A percentile compares a stretch with the other conserved stretches of the same genome.
Evolutionary conservation across 805 yeast species (phyloP).

Genomic region (Candida adriatica): DNA sequence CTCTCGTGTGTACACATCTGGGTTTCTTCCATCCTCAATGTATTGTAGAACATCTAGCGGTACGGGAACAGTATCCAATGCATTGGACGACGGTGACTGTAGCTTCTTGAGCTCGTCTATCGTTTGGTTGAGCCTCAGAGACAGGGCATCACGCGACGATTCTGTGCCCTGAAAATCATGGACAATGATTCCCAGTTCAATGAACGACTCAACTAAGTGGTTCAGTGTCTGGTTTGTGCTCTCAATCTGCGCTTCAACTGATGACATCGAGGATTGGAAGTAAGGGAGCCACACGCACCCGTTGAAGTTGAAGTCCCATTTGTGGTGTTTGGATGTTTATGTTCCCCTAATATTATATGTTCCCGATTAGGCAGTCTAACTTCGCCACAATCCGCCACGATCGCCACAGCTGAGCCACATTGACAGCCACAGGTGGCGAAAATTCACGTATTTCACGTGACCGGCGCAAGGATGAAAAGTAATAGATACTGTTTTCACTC

Average conservation of each 20-base stretch:
- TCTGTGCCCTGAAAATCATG: slow-evolving; percentile 91
- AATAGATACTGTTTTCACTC: no score
- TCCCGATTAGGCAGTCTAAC: no score
- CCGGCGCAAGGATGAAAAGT: no score
- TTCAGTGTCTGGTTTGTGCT: slow-evolving; percentile 31
- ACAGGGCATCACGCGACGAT: slow-evolving; percentile 57
- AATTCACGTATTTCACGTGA: no score
- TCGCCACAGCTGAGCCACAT: no score
- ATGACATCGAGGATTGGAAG: no score
- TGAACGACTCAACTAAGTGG: slow-evolving; percentile 66
- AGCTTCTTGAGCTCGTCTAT: slow-evolving; percentile 33
- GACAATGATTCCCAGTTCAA: slow-evolving; percentile 84
- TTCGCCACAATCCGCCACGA: no score
- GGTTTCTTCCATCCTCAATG: slow-evolving; percentile 94
- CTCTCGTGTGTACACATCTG: slow-evolving; percentile 94
- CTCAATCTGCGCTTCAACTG: slow-evolving; percentile 25
- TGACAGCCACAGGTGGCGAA: no score
- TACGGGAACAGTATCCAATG: slow-evolving; percentile 38
- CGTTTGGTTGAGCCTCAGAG: slow-evolving; percentile 33
- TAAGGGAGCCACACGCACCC: no score
- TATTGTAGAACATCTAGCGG: slow-evolving; percentile 87
- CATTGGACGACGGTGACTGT: slow-evolving; percentile 24
- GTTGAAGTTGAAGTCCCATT: neutral
- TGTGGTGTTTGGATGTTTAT: neutral
- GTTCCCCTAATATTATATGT: no score